These are phyloP conservation scores for Quercus phellos DNA, from an alignment of 331 rosid species.

Conservation along the genomic window DNA sequence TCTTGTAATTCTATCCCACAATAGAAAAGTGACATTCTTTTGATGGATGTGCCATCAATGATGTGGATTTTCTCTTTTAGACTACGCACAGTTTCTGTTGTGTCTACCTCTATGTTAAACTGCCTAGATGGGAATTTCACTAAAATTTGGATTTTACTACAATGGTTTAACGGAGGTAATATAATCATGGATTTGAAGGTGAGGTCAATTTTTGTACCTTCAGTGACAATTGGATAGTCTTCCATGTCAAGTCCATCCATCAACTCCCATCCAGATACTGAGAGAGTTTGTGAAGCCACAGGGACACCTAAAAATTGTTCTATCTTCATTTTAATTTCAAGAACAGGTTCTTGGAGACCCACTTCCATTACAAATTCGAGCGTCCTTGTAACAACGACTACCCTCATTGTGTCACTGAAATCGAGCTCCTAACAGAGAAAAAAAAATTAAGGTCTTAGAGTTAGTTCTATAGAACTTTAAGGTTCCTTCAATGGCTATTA, in stretches of 20 bases:
- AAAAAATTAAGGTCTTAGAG: neutral
- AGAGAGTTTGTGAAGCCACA: slow-evolving; percentile 54
- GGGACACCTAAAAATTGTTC: slow-evolving; percentile 61
- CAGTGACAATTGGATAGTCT: slow-evolving; percentile 70
- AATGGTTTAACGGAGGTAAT: slow-evolving; percentile 5
- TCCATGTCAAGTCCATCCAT: slow-evolving; percentile 86
- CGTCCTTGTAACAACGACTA: slow-evolving; percentile 34
- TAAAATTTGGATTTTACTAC: slow-evolving; percentile 42
- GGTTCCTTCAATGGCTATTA: no score
- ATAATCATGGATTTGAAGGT: slow-evolving; percentile 29
- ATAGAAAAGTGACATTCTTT: slow-evolving; percentile 56
- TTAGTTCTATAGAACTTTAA: neutral
- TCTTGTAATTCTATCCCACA: slow-evolving; percentile 60
- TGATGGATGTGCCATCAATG: slow-evolving; percentile 52
- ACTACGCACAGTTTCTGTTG: slow-evolving; percentile 61
- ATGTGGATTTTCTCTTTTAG: slow-evolving; percentile 80
- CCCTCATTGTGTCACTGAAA: slow-evolving; percentile 32
- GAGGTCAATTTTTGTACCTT: slow-evolving; percentile 76
- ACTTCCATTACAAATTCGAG: slow-evolving; percentile 54
- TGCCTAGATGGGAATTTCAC: slow-evolving; percentile 50
- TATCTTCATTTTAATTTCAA: slow-evolving; percentile 63
- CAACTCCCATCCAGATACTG: slow-evolving; percentile 69
- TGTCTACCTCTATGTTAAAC: slow-evolving; percentile 57
- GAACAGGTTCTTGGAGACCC: slow-evolving; percentile 47
- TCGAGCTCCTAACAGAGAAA: neutral